Conservation (phyloP, 2,329 filamentous ascomycete genomes). For the Neurospora sp. region DNA sequence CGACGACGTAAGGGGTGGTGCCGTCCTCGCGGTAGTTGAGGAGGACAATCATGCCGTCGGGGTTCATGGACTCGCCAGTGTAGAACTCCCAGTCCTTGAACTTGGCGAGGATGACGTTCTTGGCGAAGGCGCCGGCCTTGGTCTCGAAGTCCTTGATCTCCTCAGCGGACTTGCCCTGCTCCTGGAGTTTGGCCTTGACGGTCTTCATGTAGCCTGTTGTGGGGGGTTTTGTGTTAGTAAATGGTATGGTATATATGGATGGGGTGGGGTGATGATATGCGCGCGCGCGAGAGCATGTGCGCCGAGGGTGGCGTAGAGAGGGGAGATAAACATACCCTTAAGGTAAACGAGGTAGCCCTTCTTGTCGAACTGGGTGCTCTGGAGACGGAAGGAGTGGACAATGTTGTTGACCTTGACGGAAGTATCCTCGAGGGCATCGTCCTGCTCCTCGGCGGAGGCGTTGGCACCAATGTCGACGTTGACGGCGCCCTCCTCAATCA, state of each 20-base stretch:
- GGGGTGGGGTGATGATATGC: not conserved
- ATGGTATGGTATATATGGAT: not conserved
- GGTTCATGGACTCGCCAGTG: slow-evolving; percentile 85
- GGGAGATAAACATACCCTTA: slow-evolving; percentile 53
- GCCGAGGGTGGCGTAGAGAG: too few relatives aligned
- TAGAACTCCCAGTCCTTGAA: slow-evolving; percentile 97
- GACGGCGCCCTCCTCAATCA: slow-evolving; percentile 72
- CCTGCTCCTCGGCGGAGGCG: slow-evolving; percentile 85
- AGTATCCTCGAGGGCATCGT: slow-evolving; percentile 62
- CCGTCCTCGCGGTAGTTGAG: slow-evolving; percentile 98
- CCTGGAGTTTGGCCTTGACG: slow-evolving; percentile 62
- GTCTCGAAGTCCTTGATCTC: slow-evolving; percentile 71
- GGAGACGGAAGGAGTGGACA: slow-evolving; percentile 82
- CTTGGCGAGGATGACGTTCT: slow-evolving; percentile 69
- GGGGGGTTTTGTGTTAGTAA: slow-evolving; percentile 1
- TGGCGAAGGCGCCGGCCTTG: slow-evolving; percentile 63
- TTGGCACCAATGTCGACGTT: slow-evolving; percentile 84
- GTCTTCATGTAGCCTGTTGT: slow-evolving; percentile 73
- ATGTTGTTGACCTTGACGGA: slow-evolving; percentile 81
- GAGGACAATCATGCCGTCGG: slow-evolving; percentile 87
- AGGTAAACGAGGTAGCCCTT: slow-evolving; percentile 74
- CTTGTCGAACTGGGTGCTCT: slow-evolving; percentile 74
- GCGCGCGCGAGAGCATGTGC: not conserved
- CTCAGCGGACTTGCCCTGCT: slow-evolving; percentile 45
- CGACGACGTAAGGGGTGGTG: slow-evolving; percentile 73